These are phyloP conservation scores for Ophiostoma quercus DNA, from an alignment of 2,329 filamentous ascomycete genomes.

Conservation along the genomic window DNA sequence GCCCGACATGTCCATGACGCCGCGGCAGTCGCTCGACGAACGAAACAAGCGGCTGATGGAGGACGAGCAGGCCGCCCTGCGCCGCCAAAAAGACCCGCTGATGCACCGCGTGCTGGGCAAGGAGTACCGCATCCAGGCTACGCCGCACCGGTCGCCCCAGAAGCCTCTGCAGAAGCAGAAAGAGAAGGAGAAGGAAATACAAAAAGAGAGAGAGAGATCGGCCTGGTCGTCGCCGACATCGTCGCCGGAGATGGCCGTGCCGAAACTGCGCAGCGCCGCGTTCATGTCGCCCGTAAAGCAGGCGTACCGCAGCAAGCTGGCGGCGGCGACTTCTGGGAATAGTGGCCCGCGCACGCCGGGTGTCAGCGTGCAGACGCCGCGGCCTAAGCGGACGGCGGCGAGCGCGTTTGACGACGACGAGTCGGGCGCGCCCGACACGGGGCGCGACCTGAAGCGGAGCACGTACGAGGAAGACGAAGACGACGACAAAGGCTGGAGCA, in stretches of 20 bases:
- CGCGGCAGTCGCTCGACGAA: conserved; percentile 50
- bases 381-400: conserved; percentile 37
- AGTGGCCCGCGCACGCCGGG: conserved; percentile 65
- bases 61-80: conserved; percentile 30
- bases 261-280: conserved; percentile 76
- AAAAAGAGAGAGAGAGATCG: conserved; percentile 28
- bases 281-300: conserved; percentile 67
- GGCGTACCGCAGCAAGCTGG: conserved; percentile 40
- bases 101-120: conserved; percentile 92
- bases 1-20: conserved; percentile 60
- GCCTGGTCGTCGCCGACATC: conserved; percentile 52
- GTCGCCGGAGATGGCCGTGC: conserved; percentile 72
- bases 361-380: conserved; percentile 77
- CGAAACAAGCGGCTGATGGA: conserved; percentile 40
- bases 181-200: conserved; percentile 36
- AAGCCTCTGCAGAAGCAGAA: neutral
- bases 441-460: neutral
- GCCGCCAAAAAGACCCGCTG: conserved; percentile 62
- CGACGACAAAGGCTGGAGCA: conserved; percentile 64
- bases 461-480: neutral
- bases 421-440: neutral
- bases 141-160: conserved; percentile 59
- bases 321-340: conserved; percentile 35
- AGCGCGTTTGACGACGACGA: conserved; percentile 21
- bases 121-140: conserved; percentile 89